Evolutionary conservation across 257 asterid species (phyloP).

Genomic region (Solanum pennellii): DNA sequence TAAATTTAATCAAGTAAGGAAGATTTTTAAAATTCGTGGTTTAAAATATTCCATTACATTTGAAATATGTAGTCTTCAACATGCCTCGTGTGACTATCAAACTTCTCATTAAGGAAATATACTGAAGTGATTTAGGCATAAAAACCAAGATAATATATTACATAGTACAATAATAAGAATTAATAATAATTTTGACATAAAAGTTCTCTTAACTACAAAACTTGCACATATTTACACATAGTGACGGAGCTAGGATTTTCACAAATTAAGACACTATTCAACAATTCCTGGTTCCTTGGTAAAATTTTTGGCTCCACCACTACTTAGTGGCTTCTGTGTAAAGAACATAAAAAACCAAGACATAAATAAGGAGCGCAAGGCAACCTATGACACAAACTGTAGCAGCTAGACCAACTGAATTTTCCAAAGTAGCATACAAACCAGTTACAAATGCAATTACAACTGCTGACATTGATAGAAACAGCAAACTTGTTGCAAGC

Average conservation of each 20-base stretch:
- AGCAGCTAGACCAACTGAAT: not conserved
- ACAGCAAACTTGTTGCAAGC: not conserved
- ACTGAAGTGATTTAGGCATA: not conserved
- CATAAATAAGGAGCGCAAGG: not conserved
- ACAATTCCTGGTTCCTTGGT: not conserved
- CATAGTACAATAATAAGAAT: not conserved
- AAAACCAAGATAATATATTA: not conserved
- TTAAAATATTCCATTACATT: not conserved
- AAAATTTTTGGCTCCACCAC: not conserved
- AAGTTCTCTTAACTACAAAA: not conserved
- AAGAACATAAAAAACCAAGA: not conserved
- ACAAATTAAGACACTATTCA: not conserved
- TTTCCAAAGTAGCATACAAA: not conserved
- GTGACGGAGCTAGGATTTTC: not conserved
- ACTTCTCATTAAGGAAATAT: not conserved
- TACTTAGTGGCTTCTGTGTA: rapidly evolving
- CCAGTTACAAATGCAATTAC: not conserved
- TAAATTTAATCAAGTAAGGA: not conserved
- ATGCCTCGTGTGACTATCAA: not conserved
- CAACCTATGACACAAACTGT: not conserved
- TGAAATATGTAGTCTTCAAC: not conserved
- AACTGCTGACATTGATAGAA: not conserved
- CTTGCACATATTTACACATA: not conserved
- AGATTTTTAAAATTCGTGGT: not conserved
- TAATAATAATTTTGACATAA: not conserved